These are phyloP conservation scores for Vicia faba DNA, from an alignment of 306 rosid species.

Conservation along the genomic window DNA sequence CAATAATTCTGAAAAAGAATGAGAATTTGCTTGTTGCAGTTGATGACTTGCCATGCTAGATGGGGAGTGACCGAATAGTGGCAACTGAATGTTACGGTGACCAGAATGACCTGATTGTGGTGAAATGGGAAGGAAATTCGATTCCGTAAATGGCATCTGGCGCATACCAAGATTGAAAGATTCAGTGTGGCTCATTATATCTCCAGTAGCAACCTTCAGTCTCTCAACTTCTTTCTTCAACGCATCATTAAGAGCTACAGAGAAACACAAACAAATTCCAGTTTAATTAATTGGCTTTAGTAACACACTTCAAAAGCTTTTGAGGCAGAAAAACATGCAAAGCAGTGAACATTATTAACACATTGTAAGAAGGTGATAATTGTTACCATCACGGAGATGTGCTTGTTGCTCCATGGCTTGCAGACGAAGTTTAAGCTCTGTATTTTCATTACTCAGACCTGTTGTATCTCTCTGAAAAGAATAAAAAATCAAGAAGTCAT, in stretches of 20 bases:
- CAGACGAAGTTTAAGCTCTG: conserved; percentile 92
- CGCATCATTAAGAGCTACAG: conserved; percentile 84
- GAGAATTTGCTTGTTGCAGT: conserved; percentile 64
- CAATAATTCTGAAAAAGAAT: conserved; percentile 56
- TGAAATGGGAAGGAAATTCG: conserved; percentile 58
- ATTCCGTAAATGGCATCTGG: conserved; percentile 61
- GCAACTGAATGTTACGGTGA: conserved; percentile 64
- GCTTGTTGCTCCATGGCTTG: conserved; percentile 99
- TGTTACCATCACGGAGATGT: conserved; percentile 83
- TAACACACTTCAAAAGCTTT: not conserved
- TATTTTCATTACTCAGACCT: conserved; percentile 80
- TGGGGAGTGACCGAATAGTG: conserved; percentile 56
- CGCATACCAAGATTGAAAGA: conserved; percentile 87
- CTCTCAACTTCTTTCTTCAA: conserved; percentile 96
- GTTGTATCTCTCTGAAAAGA: conserved; percentile 76
- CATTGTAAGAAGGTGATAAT: conserved; percentile 20
- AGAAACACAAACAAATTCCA: conserved; percentile 32
- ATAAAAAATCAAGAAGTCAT: conserved; percentile 30
- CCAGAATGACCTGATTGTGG: conserved; percentile 59
- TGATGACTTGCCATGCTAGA: conserved; percentile 57
- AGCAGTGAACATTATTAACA: not conserved
- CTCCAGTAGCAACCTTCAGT: conserved; percentile 86
- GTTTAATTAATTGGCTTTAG: no score
- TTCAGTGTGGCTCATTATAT: conserved; percentile 63
- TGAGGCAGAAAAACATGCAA: not conserved